Percentiles rank a stretch among this genome's conserved stretches.
Conservation (phyloP, 345 rosid genomes). For the Syzygium aromaticum region DNA sequence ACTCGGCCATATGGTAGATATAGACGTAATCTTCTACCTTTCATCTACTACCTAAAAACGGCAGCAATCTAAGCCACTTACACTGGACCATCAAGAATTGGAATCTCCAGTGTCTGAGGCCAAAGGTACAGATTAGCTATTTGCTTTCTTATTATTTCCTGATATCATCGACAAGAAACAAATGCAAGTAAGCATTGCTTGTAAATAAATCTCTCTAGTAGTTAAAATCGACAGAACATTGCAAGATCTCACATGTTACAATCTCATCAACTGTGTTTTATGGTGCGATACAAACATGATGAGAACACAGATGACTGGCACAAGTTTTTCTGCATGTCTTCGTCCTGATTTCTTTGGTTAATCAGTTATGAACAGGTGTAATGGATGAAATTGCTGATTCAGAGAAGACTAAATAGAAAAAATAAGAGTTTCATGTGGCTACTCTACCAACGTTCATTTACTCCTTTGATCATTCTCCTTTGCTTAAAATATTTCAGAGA, state of each 20-base stretch:
- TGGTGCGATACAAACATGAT: not conserved
- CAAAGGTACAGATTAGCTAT: slow-evolving; percentile 39
- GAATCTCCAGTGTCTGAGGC: slow-evolving; percentile 40
- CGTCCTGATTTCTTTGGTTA: not conserved
- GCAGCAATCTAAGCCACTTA: slow-evolving; percentile 12
- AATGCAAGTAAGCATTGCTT: not conserved
- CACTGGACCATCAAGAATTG: slow-evolving; percentile 35
- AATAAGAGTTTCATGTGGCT: not conserved
- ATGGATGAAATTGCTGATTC: not conserved
- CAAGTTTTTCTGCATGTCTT: not conserved
- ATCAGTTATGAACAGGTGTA: not conserved
- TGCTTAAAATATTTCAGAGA: not conserved
- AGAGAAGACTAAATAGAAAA: not conserved
- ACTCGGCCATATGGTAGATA: not conserved
- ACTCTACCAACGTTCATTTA: not conserved
- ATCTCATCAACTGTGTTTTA: not conserved
- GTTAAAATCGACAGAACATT: not conserved
- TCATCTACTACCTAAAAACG: not conserved
- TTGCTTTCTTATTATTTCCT: slow-evolving; percentile 34
- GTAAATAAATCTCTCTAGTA: not conserved
- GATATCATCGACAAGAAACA: slow-evolving; percentile 4
- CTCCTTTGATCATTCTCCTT: not conserved
- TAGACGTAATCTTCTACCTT: not conserved
- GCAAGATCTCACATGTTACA: slow-evolving; percentile 1
- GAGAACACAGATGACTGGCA: not conserved